A percentile compares a stretch with the other conserved stretches of the same genome.
phyloP scores from a whole-genome alignment of 2,329 filamentous ascomycete genomes.

The Beauveria australis region DNA sequence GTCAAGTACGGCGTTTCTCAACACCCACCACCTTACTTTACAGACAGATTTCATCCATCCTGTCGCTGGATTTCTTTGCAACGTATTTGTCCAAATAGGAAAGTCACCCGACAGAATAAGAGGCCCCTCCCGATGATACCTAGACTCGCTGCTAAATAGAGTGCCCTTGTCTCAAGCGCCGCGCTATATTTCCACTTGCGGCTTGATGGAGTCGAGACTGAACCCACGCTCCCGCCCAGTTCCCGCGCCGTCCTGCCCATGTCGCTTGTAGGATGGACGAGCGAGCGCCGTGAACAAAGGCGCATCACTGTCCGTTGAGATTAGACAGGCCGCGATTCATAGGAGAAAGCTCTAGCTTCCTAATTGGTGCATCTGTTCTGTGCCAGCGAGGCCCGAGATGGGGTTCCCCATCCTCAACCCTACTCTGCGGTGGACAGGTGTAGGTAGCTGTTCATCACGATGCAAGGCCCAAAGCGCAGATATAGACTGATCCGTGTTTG shows the following conservation, averaged over 20 bases:
- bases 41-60: not conserved
- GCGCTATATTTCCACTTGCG: not conserved
- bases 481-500: not conserved
- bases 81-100: not conserved
- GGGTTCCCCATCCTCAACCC: not conserved
- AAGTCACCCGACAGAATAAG: too few species aligned
- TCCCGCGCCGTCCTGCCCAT: not conserved
- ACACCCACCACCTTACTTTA: not conserved
- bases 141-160: too few species aligned
- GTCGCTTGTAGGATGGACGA: not conserved
- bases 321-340: not conserved
- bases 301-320: not conserved
- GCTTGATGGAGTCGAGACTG: not conserved
- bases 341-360: not conserved
- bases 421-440: not conserved
- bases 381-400: constrained; percentile 3
- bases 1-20: not conserved
- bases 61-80: not conserved
- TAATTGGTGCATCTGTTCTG: constrained; percentile 2
- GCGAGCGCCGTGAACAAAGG: not conserved
- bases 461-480: not conserved
- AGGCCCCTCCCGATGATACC: too few species aligned
- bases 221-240: not conserved
- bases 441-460: not conserved
- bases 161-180: not conserved